phyloP scores from a whole-genome alignment of 805 yeast genomes.

The Saturnispora dispora region DNA sequence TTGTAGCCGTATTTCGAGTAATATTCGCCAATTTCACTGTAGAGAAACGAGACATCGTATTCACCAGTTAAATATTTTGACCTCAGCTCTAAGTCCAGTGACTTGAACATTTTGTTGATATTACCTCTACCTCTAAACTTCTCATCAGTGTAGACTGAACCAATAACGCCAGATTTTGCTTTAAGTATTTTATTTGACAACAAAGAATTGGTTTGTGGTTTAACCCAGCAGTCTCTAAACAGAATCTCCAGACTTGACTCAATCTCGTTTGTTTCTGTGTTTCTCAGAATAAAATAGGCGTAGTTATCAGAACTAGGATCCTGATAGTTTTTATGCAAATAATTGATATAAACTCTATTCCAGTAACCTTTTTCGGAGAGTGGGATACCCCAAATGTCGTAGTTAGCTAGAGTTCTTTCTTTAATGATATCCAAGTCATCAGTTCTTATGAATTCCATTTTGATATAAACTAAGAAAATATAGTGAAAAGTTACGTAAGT shows the following conservation, averaged over 20 bases:
- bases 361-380: slow-evolving; percentile 17
- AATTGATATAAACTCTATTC: neutral
- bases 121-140: slow-evolving; percentile 46
- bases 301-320: neutral
- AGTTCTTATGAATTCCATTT: slow-evolving; percentile 14
- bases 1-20: slow-evolving; percentile 57
- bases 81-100: slow-evolving; percentile 22
- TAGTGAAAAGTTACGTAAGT: neutral
- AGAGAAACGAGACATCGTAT: slow-evolving; percentile 36
- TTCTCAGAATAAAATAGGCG: slow-evolving; percentile 21
- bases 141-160: slow-evolving; percentile 49
- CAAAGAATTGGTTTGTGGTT: neutral
- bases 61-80: slow-evolving; percentile 17
- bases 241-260: slow-evolving; percentile 22
- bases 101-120: slow-evolving; percentile 39
- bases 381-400: slow-evolving; percentile 21
- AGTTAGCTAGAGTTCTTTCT: slow-evolving; percentile 19
- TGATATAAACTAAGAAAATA: neutral
- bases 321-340: slow-evolving; percentile 5
- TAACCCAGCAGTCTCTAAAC: slow-evolving; percentile 18
- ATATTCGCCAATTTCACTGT: slow-evolving; percentile 66
- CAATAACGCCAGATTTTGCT: slow-evolving; percentile 32
- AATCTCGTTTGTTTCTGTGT: slow-evolving; percentile 9
- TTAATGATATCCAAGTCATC: slow-evolving; percentile 13
- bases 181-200: slow-evolving; percentile 5